These are phyloP conservation scores for Suhomyces chickasaworum DNA, from an alignment of 1,139 yeast genomes.

Conservation along the genomic window DNA sequence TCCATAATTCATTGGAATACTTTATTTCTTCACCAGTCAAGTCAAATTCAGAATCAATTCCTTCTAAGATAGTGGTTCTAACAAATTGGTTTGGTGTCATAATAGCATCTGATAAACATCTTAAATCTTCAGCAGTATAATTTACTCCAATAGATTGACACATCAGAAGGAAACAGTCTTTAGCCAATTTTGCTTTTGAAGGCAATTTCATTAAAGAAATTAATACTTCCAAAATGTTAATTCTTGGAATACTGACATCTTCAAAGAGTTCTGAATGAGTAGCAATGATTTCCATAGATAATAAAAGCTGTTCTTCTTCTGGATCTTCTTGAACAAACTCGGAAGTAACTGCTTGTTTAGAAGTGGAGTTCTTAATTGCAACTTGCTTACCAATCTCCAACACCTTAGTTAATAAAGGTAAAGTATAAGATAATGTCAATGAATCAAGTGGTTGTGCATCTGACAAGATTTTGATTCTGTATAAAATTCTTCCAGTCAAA, in stretches of 20 bases:
- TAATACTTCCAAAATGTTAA: slow-evolving; percentile 59
- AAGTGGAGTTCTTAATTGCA: slow-evolving; percentile 52
- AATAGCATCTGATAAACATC: slow-evolving; percentile 58
- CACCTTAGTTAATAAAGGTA: slow-evolving; percentile 71
- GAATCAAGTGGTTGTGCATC: slow-evolving; percentile 74
- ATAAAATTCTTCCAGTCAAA: slow-evolving; percentile 65
- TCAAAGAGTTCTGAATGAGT: slow-evolving; percentile 76
- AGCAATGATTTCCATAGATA: slow-evolving; percentile 76
- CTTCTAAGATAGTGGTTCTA: slow-evolving; percentile 77
- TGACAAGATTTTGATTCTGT: slow-evolving; percentile 71
- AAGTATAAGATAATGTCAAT: slow-evolving; percentile 66
- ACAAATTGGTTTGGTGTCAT: slow-evolving; percentile 70
- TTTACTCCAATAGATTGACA: slow-evolving; percentile 73
- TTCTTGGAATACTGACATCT: slow-evolving; percentile 69
- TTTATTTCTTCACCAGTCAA: slow-evolving; percentile 51
- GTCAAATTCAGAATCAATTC: slow-evolving; percentile 85
- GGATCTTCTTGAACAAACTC: slow-evolving; percentile 80
- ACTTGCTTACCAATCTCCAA: slow-evolving; percentile 60
- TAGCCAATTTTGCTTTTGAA: slow-evolving; percentile 75
- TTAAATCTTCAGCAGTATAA: slow-evolving; percentile 57
- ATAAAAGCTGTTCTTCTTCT: slow-evolving; percentile 80
- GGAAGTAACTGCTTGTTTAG: slow-evolving; percentile 50
- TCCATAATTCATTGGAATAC: slow-evolving; percentile 72
- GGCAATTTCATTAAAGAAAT: slow-evolving; percentile 71
- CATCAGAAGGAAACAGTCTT: slow-evolving; percentile 76